Evolutionary conservation across 2,329 filamentous ascomycete species (phyloP).

Genomic region (Albifimbria verrucaria): DNA sequence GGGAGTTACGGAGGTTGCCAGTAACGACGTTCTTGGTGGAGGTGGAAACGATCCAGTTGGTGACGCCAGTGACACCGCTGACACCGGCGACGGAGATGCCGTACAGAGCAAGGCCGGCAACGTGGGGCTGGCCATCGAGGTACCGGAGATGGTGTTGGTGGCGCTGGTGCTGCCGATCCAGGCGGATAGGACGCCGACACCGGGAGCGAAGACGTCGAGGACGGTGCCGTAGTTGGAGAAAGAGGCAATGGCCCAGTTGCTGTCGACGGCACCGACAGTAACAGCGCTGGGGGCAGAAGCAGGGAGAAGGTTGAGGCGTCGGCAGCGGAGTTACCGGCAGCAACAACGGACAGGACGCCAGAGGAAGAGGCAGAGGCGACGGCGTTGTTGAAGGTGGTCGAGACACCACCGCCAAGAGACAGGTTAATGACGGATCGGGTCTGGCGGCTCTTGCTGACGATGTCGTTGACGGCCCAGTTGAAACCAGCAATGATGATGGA

Average conservation of each 20-base stretch:
- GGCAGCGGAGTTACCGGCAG: slow-evolving; percentile 49
- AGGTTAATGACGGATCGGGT: slow-evolving; percentile 47
- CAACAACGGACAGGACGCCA: slow-evolving; percentile 50
- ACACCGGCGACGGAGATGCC: slow-evolving; percentile 41
- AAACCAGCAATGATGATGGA: slow-evolving; percentile 30
- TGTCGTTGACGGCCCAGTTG: slow-evolving; percentile 43
- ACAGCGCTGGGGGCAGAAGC: slow-evolving; percentile 27
- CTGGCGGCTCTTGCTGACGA: slow-evolving; percentile 34
- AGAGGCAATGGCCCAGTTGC: slow-evolving; percentile 33
- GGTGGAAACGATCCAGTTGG: slow-evolving; percentile 37
- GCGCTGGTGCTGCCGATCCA: slow-evolving; percentile 43
- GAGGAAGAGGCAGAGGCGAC: slow-evolving; percentile 39
- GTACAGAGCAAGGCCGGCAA: slow-evolving; percentile 52
- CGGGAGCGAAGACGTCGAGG: slow-evolving; percentile 52
- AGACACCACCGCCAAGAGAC: slow-evolving; percentile 49
- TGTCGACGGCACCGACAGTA: slow-evolving; percentile 33
- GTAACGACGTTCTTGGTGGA: slow-evolving; percentile 38
- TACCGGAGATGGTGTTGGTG: slow-evolving; percentile 51
- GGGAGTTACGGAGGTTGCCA: slow-evolving; percentile 35
- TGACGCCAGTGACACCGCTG: slow-evolving; percentile 32
- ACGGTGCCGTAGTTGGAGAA: slow-evolving; percentile 49
- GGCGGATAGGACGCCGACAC: slow-evolving; percentile 41
- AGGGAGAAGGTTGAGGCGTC: slow-evolving; percentile 23
- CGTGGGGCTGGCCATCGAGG: slow-evolving; percentile 62
- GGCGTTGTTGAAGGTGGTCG: slow-evolving; percentile 45